A percentile compares a stretch with the other conserved stretches of the same genome.
Conservation (phyloP, 192 early-diverging fungal species). For the Linnemannia elongata region DNA sequence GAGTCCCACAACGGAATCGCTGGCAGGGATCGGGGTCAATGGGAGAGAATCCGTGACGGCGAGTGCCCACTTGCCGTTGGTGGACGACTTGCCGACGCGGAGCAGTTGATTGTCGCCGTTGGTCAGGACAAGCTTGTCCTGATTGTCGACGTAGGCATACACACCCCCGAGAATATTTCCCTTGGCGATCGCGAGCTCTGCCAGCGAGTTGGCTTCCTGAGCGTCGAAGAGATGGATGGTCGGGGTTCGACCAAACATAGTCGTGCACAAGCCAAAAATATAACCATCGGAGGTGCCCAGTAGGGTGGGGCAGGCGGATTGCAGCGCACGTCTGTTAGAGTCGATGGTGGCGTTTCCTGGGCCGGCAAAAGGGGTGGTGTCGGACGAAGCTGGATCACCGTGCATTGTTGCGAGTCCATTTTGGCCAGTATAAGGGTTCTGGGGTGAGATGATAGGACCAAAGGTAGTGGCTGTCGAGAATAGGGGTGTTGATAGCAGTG, state of each 20-base stretch:
- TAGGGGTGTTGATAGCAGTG: conserved; percentile 20
- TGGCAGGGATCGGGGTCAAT: conserved; percentile 28
- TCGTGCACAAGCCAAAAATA: conserved; percentile 35
- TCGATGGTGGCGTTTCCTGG: conserved; percentile 30
- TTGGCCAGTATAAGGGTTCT: conserved; percentile 29
- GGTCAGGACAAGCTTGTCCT: conserved; percentile 33
- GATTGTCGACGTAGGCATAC: conserved; percentile 33
- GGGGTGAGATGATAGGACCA: conserved; percentile 29
- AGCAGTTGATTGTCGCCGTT: conserved; percentile 31
- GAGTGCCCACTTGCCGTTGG: conserved; percentile 24
- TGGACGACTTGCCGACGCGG: conserved; percentile 32
- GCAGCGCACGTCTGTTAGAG: conserved; percentile 25
- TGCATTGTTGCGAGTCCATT: conserved; percentile 39
- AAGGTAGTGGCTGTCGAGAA: conserved; percentile 25
- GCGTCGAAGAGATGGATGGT: conserved; percentile 44
- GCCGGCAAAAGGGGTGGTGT: conserved; percentile 40
- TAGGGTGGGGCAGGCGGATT: conserved; percentile 40
- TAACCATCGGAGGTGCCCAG: conserved; percentile 30
- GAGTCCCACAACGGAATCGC: conserved; percentile 37
- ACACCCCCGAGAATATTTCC: conserved; percentile 37
- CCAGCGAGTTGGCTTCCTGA: conserved; percentile 31
- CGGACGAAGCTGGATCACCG: conserved; percentile 36
- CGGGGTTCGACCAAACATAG: conserved; percentile 23
- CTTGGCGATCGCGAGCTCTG: conserved; percentile 28
- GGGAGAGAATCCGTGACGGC: conserved; percentile 19